Percentiles rank a stretch among this genome's conserved stretches.
These are phyloP conservation scores for Buxus sempervirens DNA, from an alignment of 164 flowering plant species.

Conservation along the genomic window DNA sequence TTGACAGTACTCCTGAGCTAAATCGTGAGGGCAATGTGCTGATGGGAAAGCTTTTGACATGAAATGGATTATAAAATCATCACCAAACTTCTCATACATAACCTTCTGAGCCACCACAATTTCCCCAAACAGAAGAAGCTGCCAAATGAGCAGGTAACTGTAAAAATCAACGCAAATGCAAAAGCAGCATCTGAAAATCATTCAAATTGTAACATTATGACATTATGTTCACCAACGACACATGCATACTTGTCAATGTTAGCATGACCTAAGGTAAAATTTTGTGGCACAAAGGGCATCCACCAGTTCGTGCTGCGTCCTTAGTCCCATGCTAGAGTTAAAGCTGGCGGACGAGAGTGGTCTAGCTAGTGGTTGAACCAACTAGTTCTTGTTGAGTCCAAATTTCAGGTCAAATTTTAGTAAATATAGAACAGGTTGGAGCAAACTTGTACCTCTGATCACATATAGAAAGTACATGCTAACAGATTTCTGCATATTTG, in stretches of 20 bases:
- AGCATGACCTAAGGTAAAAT: too few species aligned
- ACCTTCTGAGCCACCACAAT: slow-evolving; percentile 84
- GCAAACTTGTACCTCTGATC: too few species aligned
- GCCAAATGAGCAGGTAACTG: slow-evolving; percentile 21
- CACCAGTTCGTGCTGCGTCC: neutral
- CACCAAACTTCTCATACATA: slow-evolving; percentile 95
- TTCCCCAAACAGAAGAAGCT: slow-evolving; percentile 89
- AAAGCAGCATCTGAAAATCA: neutral
- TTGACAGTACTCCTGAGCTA: slow-evolving; percentile 78
- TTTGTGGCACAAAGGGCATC: neutral
- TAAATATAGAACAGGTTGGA: too few species aligned
- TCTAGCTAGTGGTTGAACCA: neutral
- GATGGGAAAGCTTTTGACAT: slow-evolving; percentile 60
- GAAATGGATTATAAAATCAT: slow-evolving; percentile 69
- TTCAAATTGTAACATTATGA: neutral
- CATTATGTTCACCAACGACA: neutral
- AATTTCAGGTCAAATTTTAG: too few species aligned
- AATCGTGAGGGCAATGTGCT: slow-evolving; percentile 73
- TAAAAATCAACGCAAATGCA: neutral
- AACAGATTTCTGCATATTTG: too few species aligned
- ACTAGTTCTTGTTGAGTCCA: neutral
- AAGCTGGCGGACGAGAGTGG: neutral
- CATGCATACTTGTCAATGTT: too few species aligned
- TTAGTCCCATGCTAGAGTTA: neutral
- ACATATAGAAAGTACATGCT: too few species aligned